Evolutionary conservation across 2,329 filamentous ascomycete genomes (phyloP).

Genomic region (Alternaria postmessia): DNA sequence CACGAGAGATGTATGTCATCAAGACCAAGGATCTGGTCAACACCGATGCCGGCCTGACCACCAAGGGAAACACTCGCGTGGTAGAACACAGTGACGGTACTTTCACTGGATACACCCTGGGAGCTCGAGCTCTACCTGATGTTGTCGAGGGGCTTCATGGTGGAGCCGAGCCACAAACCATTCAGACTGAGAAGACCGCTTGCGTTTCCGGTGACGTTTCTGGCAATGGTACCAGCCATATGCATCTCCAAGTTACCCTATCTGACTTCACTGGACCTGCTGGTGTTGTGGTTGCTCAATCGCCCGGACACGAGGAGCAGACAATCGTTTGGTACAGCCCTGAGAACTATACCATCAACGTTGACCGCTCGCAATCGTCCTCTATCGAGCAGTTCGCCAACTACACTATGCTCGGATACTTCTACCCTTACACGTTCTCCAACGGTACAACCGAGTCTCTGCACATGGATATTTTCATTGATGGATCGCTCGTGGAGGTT

Average conservation of each 20-base stretch:
- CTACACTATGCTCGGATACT: slow-evolving; percentile 56
- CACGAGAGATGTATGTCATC: slow-evolving; percentile 58
- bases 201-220: slow-evolving; percentile 35
- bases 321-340: slow-evolving; percentile 57
- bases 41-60: slow-evolving; percentile 41
- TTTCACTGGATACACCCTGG: slow-evolving; percentile 56
- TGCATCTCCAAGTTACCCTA: slow-evolving; percentile 54
- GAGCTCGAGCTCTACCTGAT: slow-evolving; percentile 54
- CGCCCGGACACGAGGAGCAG: slow-evolving; percentile 54
- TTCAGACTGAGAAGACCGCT: slow-evolving; percentile 23
- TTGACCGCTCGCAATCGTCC: slow-evolving; percentile 56
- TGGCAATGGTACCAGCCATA: slow-evolving; percentile 46
- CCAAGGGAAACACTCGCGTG: slow-evolving; percentile 48
- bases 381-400: slow-evolving; percentile 54
- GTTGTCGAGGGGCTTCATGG: slow-evolving; percentile 53
- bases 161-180: slow-evolving; percentile 32
- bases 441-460: slow-evolving; percentile 51
- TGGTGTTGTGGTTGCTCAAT: slow-evolving; percentile 55
- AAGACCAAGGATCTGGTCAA: slow-evolving; percentile 52
- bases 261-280: slow-evolving; percentile 51
- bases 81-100: slow-evolving; percentile 49
- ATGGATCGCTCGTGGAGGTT: slow-evolving; percentile 58
- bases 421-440: slow-evolving; percentile 54
- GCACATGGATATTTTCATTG: slow-evolving; percentile 56
- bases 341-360: slow-evolving; percentile 56